Evolutionary conservation across 192 early-diverging fungal genomes (phyloP), one percentile per base, ranked within the genome.

Genomic region (Coemansia sp.): DNA sequence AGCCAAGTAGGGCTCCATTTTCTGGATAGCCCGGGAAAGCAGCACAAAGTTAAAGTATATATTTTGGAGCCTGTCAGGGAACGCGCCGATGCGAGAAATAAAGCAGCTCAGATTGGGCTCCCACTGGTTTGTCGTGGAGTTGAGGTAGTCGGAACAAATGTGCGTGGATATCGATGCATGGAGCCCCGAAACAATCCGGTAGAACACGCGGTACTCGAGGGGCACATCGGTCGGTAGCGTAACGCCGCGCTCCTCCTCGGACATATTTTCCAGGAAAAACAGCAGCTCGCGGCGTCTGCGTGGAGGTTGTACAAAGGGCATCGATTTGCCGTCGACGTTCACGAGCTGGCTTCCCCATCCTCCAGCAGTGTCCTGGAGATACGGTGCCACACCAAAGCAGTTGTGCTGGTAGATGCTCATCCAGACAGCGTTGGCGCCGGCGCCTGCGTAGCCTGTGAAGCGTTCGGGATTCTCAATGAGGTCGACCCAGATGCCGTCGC

Each of bases 131-230:
- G 92, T 93, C 0, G 90, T 91, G 42, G 88, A 84, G 68, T 99
- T 89, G 63, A 96, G 88, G 77, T 88, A 95, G 68, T 99, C 90
- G 56, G 92, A 85, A 75, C 98, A 99, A 58, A 99, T 96, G 77
- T 99, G 96, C 8, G 94, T 93, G 1, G 97, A 99, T 29, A 97
- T 97, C 20, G 96, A 98, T 0, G 95, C 84, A 71, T 99, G 98
- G 29, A 99, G 85, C 9, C 97, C 94, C 53, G 83, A 84, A 34
- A 63, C 74, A 34, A 42, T 61, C 10, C 74, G 75, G 71, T 66
- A 83, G 64, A 70, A 74, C 37, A 69, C 68, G 62, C 64, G 75
- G 73, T 64, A 83, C 58, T 72, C 74, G 52, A 20, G 72, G 49
- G 63, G 83, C 43, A 61, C 81, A 68, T 78, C 84, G 20, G 65